A percentile compares a stretch with the other conserved stretches of the same genome.
These are phyloP conservation scores for Ceratocystis cubensis DNA, from an alignment of 2,329 filamentous ascomycete species.

Conservation along the genomic window DNA sequence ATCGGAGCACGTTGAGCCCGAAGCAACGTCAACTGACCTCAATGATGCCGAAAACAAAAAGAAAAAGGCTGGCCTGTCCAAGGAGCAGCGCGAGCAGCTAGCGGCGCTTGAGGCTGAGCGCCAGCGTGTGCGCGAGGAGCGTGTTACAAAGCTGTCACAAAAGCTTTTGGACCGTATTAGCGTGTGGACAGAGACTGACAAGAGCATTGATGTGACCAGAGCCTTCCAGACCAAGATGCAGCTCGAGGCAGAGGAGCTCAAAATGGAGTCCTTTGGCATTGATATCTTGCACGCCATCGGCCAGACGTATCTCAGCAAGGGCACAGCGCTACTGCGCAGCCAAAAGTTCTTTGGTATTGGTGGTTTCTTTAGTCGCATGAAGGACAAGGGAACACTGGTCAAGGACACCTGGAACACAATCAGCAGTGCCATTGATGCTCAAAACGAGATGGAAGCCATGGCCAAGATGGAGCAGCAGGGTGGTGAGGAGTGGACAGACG, in stretches of 20 bases:
- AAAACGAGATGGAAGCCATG: conserved; percentile 99
- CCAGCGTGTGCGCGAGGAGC: conserved; percentile 70
- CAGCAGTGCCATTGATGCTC: conserved; percentile 86
- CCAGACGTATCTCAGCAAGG: conserved; percentile 78
- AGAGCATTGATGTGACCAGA: conserved; percentile 65
- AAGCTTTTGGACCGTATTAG: conserved; percentile 84
- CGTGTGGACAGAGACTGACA: conserved; percentile 96
- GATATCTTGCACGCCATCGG: conserved; percentile 95
- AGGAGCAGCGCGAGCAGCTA: conserved; percentile 88
- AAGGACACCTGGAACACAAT: conserved; percentile 99
- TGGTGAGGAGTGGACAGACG: conserved; percentile 95
- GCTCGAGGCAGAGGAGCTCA: conserved; percentile 91
- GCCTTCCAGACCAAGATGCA: conserved; percentile 91
- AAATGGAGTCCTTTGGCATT: conserved; percentile 97
- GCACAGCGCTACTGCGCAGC: conserved; percentile 74
- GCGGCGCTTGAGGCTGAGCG: conserved; percentile 81
- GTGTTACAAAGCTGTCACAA: conserved; percentile 67
- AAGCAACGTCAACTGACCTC: conserved; percentile 51
- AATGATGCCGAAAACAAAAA: conserved; percentile 53
- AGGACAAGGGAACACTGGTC: conserved; percentile 91
- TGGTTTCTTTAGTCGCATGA: conserved; percentile 85
- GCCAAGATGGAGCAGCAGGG: conserved; percentile 87
- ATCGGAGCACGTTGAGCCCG: conserved; percentile 59
- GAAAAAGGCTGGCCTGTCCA: conserved; percentile 74
- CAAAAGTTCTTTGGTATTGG: conserved; percentile 95